Evolutionary conservation across 2,329 filamentous ascomycete species (phyloP).

Genomic region (Fragosphaeria purpurea): DNA sequence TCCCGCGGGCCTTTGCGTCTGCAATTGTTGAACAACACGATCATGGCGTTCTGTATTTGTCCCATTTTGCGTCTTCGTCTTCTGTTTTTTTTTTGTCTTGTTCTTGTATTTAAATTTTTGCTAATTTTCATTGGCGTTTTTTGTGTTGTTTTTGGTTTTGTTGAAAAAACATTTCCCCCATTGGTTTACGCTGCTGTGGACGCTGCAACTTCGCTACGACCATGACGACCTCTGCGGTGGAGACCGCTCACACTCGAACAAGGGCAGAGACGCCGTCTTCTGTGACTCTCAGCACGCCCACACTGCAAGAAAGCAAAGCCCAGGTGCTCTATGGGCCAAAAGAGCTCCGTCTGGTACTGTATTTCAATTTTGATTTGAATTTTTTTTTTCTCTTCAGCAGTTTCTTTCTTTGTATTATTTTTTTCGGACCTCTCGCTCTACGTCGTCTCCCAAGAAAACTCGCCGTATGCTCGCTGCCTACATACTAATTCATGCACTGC

Average conservation of each 20-base stretch:
- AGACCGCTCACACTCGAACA: neutral
- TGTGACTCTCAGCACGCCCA: neutral
- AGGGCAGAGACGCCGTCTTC: neutral
- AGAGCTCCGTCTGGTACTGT: constrained; percentile 35
- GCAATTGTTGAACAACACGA: neutral
- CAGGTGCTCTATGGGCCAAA: constrained; percentile 36
- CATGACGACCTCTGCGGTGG: neutral
- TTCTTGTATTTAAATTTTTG: neutral
- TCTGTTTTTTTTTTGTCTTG: neutral
- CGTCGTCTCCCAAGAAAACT: too few relatives aligned
- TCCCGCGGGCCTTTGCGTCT: neutral
- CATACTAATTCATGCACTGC: too few relatives aligned
- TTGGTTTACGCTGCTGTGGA: too few relatives aligned
- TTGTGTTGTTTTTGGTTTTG: neutral
- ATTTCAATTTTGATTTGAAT: constrained; percentile 1
- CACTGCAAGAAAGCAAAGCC: neutral
- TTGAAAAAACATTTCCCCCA: too few relatives aligned
- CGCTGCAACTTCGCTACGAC: too few relatives aligned
- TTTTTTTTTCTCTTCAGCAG: neutral
- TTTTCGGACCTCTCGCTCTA: too few relatives aligned
- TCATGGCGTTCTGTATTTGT: too few relatives aligned
- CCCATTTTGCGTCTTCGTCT: neutral
- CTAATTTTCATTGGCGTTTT: neutral
- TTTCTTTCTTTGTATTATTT: too few relatives aligned
- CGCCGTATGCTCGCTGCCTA: too few relatives aligned